Percentiles rank a stretch among this genome's conserved stretches.
phyloP scores from a whole-genome alignment of 1,284 basidiomycete genomes.

The Heimioporus retisporus region DNA sequence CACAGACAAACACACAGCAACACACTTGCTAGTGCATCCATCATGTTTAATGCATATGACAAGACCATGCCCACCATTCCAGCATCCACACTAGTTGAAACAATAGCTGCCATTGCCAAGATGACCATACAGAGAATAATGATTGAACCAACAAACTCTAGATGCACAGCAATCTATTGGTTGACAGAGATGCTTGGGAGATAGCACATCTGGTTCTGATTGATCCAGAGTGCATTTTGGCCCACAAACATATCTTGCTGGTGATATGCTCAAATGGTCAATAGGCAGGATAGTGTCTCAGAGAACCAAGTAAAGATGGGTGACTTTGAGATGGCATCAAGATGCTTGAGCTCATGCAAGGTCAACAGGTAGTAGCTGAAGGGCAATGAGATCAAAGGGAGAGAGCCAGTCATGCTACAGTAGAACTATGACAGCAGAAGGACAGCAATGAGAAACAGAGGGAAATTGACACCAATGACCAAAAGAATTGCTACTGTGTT shows the following conservation, averaged over 20 bases:
- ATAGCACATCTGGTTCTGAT: slow-evolving; percentile 88
- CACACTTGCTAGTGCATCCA: slow-evolving; percentile 71
- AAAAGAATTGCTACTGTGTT: slow-evolving; percentile 79
- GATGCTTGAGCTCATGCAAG: slow-evolving; percentile 91
- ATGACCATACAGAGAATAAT: slow-evolving; percentile 84
- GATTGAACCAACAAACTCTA: slow-evolving; percentile 87
- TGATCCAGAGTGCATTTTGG: slow-evolving; percentile 84
- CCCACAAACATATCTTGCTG: slow-evolving; percentile 82
- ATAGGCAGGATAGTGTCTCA: slow-evolving; percentile 87
- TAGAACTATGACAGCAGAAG: slow-evolving; percentile 85
- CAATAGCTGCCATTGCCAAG: slow-evolving; percentile 77
- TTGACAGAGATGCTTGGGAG: slow-evolving; percentile 80
- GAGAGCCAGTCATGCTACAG: slow-evolving; percentile 65
- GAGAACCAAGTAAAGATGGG: slow-evolving; percentile 95
- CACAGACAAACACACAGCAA: background rate
- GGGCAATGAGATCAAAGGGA: slow-evolving; percentile 6
- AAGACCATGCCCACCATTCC: slow-evolving; percentile 94
- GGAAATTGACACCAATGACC: slow-evolving; percentile 86
- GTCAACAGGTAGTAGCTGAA: slow-evolving; percentile 90
- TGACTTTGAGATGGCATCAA: slow-evolving; percentile 91
- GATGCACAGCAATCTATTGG: slow-evolving; percentile 82
- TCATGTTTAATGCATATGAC: slow-evolving; percentile 87
- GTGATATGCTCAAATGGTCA: slow-evolving; percentile 87
- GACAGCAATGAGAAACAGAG: slow-evolving; percentile 83
- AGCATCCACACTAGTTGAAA: slow-evolving; percentile 84